Percentiles rank a stretch among this genome's conserved stretches.
Evolutionary conservation across 2,329 filamentous ascomycete genomes (phyloP).

Genomic region (Colletotrichum sublineola): DNA sequence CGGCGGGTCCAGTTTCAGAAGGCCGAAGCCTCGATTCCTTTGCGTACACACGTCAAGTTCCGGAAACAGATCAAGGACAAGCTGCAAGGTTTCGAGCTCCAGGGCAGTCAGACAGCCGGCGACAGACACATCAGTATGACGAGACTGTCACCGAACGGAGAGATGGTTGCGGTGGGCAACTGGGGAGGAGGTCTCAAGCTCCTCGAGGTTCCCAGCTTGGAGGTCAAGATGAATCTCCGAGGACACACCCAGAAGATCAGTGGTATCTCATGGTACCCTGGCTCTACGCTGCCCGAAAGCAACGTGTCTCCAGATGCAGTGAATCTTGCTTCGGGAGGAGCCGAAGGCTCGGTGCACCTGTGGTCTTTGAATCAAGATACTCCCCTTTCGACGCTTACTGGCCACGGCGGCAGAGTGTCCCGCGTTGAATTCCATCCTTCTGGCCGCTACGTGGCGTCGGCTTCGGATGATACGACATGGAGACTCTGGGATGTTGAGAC

Average conservation of each 20-base stretch:
- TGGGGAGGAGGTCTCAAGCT: slow-evolving; percentile 93
- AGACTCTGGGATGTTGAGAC: slow-evolving; percentile 94
- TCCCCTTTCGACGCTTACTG: slow-evolving; percentile 83
- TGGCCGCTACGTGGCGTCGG: slow-evolving; percentile 89
- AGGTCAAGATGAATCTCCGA: slow-evolving; percentile 80
- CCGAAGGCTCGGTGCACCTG: slow-evolving; percentile 87
- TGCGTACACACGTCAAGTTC: slow-evolving; percentile 93
- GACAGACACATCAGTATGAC: slow-evolving; percentile 93
- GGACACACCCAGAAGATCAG: slow-evolving; percentile 92
- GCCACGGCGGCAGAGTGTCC: slow-evolving; percentile 89
- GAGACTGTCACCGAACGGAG: slow-evolving; percentile 87
- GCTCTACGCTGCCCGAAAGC: slow-evolving; percentile 78
- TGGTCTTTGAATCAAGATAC: slow-evolving; percentile 93
- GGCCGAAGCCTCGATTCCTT: slow-evolving; percentile 83
- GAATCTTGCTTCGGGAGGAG: slow-evolving; percentile 91
- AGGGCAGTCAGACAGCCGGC: slow-evolving; percentile 92
- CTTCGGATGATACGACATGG: slow-evolving; percentile 97
- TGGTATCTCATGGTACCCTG: slow-evolving; percentile 91
- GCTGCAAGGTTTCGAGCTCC: slow-evolving; percentile 86
- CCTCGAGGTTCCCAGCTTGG: slow-evolving; percentile 84
- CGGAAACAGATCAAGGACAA: slow-evolving; percentile 89
- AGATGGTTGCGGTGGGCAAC: slow-evolving; percentile 89
- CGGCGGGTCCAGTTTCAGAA: slow-evolving; percentile 82
- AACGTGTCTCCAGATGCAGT: slow-evolving; percentile 79
- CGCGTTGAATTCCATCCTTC: slow-evolving; percentile 96